A percentile compares a stretch with the other conserved stretches of the same genome.
Evolutionary conservation across 768 basidiomycete genomes (phyloP).

Genomic region (Agaricus subrufescens): DNA sequence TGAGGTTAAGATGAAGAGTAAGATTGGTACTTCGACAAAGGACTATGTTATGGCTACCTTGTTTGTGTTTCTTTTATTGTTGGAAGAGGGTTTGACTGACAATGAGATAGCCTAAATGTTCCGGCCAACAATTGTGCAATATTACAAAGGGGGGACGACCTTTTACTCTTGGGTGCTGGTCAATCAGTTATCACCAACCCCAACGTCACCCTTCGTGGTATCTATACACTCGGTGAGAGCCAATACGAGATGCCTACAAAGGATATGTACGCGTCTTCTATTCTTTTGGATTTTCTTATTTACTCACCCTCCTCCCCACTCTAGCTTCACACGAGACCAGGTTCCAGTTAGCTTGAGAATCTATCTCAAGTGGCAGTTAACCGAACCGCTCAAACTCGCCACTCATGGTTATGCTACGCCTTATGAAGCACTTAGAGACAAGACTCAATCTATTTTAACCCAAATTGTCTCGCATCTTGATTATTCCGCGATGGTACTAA

Average conservation of each 20-base stretch:
- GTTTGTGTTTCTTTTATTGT: conserved; percentile 32
- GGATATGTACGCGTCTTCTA: conserved; percentile 55
- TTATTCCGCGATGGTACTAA: conserved; percentile 38
- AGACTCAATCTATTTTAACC: conserved; percentile 82
- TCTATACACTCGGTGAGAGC: conserved; percentile 80
- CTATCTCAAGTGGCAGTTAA: conserved; percentile 72
- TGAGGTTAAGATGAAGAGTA: conserved; percentile 75
- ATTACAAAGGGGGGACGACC: conserved; percentile 74
- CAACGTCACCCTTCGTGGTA: conserved; percentile 72
- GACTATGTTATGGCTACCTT: conserved; percentile 80
- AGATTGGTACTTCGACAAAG: conserved; percentile 36
- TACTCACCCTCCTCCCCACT: neutral
- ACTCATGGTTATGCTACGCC: conserved; percentile 84
- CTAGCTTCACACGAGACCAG: conserved; percentile 79
- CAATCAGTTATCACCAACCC: conserved; percentile 85
- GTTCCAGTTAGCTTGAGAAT: conserved; percentile 82
- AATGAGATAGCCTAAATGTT: conserved; percentile 57
- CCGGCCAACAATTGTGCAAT: conserved; percentile 87
- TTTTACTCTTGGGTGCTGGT: conserved; percentile 74
- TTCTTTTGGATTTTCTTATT: neutral
- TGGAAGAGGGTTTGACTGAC: neutral
- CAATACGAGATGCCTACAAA: conserved; percentile 87
- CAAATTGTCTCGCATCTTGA: conserved; percentile 79
- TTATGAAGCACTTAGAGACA: conserved; percentile 73
- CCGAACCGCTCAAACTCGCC: conserved; percentile 57